phyloP scores from a whole-genome alignment of 2,329 filamentous ascomycete genomes.

The Fusarium albidum region DNA sequence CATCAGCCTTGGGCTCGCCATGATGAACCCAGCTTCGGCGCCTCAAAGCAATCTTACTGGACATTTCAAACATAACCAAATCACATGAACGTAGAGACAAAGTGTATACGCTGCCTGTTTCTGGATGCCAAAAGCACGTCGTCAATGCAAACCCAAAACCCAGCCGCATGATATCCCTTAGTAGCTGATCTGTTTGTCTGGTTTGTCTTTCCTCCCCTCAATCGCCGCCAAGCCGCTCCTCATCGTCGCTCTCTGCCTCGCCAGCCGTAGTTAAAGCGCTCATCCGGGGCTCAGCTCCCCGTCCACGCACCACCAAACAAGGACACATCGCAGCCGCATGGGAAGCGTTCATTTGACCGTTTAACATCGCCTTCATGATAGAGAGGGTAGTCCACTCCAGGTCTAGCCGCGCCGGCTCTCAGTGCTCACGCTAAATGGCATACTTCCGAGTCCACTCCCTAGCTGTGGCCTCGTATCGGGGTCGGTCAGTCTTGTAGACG shows the following conservation, averaged over 20 bases:
- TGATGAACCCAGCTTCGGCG: not conserved
- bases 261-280: constrained; percentile 35
- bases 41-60: not conserved
- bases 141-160: constrained; percentile 50
- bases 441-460: constrained; percentile 99
- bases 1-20: not conserved
- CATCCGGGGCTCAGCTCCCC: constrained; percentile 27
- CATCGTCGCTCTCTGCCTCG: constrained; percentile 38
- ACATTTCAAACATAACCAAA: not conserved
- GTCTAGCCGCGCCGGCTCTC: constrained; percentile 35
- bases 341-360: constrained; percentile 39
- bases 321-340: constrained; percentile 35
- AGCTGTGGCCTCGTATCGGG: constrained; percentile 94
- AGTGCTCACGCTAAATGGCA: constrained; percentile 72
- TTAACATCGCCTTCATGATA: constrained; percentile 39
- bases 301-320: constrained; percentile 26
- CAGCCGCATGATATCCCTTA: constrained; percentile 49
- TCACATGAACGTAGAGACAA: constrained; percentile 37
- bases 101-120: constrained; percentile 44
- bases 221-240: constrained; percentile 32
- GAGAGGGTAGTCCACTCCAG: constrained; percentile 40
- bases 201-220: constrained; percentile 43
- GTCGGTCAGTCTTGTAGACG: constrained; percentile 98
- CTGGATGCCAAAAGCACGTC: constrained; percentile 43
- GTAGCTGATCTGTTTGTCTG: constrained; percentile 50